Conservation (phyloP, 176 grass and related monocot species). For the Lolium multiflorum region DNA sequence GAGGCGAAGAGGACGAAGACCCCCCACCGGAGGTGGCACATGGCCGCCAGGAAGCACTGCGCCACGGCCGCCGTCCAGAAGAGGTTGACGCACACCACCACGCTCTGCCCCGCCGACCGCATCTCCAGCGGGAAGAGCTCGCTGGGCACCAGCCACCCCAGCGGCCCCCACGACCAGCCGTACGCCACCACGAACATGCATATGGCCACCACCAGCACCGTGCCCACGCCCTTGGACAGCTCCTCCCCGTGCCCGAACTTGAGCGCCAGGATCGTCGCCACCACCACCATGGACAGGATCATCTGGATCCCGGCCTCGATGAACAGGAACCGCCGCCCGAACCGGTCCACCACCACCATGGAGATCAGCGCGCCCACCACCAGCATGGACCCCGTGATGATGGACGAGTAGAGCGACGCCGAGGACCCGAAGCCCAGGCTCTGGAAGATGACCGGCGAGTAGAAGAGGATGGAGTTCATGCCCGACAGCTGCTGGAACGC, state of each 20-base stretch:
- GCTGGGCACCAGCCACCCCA: slow-evolving; percentile 95
- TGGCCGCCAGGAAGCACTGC: slow-evolving; percentile 93
- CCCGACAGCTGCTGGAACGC: slow-evolving; percentile 97
- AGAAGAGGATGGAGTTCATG: slow-evolving; percentile 96
- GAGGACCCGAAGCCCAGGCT: slow-evolving; percentile 79
- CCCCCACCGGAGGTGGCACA: slow-evolving; percentile 86
- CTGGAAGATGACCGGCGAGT: slow-evolving; percentile 93
- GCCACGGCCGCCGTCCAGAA: slow-evolving; percentile 96
- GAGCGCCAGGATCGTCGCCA: slow-evolving; percentile 69
- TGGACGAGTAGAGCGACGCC: slow-evolving; percentile 74
- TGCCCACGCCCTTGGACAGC: slow-evolving; percentile 64
- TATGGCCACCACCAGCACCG: slow-evolving; percentile 77
- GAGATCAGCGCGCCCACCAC: slow-evolving; percentile 83
- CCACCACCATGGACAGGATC: slow-evolving; percentile 84
- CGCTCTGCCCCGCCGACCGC: slow-evolving; percentile 92
- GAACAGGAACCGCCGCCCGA: slow-evolving; percentile 86
- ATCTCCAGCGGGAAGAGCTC: slow-evolving; percentile 96
- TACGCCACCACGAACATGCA: slow-evolving; percentile 89
- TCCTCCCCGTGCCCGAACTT: slow-evolving; percentile 72
- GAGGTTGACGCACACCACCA: slow-evolving; percentile 96
- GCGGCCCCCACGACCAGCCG: slow-evolving; percentile 94
- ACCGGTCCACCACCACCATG: slow-evolving; percentile 78
- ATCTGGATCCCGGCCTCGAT: slow-evolving; percentile 91
- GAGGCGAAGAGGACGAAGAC: slow-evolving; percentile 91
- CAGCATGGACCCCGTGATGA: slow-evolving; percentile 94